Evolutionary conservation across 306 rosid species (phyloP).

Genomic region (Cicer arietinum): DNA sequence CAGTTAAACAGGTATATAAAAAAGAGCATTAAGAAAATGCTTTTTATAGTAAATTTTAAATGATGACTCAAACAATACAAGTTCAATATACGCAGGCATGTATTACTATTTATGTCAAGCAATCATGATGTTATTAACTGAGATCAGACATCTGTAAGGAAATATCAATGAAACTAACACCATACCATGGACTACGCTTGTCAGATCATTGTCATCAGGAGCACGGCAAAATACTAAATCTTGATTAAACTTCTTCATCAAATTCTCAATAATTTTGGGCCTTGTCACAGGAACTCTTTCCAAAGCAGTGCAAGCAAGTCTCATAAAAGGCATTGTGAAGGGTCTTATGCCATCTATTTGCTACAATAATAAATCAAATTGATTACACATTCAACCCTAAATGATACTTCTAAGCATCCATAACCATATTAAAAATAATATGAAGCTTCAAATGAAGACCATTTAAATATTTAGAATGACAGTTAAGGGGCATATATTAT

Average conservation of each 20-base stretch:
- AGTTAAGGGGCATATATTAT: background rate
- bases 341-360: constrained; percentile 91
- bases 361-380: constrained; percentile 56
- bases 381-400: constrained; percentile 26
- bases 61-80: constrained; percentile 11
- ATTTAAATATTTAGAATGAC: background rate
- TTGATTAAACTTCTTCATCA: constrained; percentile 80
- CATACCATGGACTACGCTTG: constrained; percentile 75
- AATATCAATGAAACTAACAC: constrained; percentile 24
- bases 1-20: background rate
- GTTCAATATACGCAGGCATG: constrained; percentile 16
- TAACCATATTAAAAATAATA: constrained; percentile 28
- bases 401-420: constrained; percentile 25
- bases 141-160: background rate
- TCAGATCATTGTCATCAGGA: constrained; percentile 72
- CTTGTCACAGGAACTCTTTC: constrained; percentile 94
- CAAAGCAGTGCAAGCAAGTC: constrained; percentile 89
- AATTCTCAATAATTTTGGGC: constrained; percentile 70
- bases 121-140: constrained; percentile 2
- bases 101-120: constrained; percentile 1
- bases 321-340: constrained; percentile 95
- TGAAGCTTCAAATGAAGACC: background rate
- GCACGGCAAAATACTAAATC: constrained; percentile 90
- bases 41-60: background rate
- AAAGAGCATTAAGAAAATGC: constrained; percentile 8